Evolutionary conservation across 805 yeast species (phyloP).

Genomic region (Cyberlindnera euphorbiae): DNA sequence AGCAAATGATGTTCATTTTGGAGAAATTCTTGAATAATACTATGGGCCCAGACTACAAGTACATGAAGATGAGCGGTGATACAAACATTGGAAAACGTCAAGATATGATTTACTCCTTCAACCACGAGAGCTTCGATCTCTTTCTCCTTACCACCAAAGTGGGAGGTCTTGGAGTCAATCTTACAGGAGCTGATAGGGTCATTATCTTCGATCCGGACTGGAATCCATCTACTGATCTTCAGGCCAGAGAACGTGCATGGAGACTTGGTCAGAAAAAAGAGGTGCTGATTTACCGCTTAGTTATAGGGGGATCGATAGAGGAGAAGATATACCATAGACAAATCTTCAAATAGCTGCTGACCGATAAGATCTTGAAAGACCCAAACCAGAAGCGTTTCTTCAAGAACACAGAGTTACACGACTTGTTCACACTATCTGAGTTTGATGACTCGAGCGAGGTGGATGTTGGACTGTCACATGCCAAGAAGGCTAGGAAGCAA

Average conservation of each 20-base stretch:
- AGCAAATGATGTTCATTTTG: constrained; percentile 88
- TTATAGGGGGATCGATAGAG: constrained; percentile 94
- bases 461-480: constrained; percentile 45
- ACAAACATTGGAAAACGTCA: constrained; percentile 80
- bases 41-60: constrained; percentile 36
- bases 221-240: constrained; percentile 97
- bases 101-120: constrained; percentile 73
- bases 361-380: constrained; percentile 90
- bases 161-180: constrained; percentile 91
- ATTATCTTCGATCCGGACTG: constrained; percentile 96
- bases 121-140: constrained; percentile 53
- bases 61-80: constrained; percentile 90
- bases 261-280: constrained; percentile 91
- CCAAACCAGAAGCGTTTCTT: constrained; percentile 93
- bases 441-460: constrained; percentile 45
- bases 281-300: constrained; percentile 82
- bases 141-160: constrained; percentile 90
- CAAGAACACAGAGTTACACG: constrained; percentile 88
- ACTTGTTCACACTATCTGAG: constrained; percentile 80
- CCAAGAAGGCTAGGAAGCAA: constrained; percentile 31
- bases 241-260: constrained; percentile 97
- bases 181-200: constrained; percentile 93
- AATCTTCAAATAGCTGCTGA: constrained; percentile 88
- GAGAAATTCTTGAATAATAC: constrained; percentile 55
- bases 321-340: constrained; percentile 96